These are phyloP conservation scores for Stylonectria norvegica DNA, from an alignment of 2,329 filamentous ascomycete genomes.

Conservation along the genomic window DNA sequence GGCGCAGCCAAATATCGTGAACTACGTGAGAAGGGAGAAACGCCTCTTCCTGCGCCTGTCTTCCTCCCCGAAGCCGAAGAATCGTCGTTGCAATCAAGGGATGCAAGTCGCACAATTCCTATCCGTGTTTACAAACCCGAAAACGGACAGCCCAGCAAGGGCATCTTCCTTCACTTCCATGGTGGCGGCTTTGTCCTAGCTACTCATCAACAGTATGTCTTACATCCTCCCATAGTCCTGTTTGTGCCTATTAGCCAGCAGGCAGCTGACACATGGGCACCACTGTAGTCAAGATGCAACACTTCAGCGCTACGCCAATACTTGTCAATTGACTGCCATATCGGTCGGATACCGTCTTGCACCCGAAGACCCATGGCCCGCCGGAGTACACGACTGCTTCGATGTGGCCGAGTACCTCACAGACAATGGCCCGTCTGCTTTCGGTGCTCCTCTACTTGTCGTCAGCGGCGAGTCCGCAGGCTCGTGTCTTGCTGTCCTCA, in stretches of 20 bases:
- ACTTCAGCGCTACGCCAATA: slow-evolving; percentile 7
- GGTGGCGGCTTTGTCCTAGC: background rate
- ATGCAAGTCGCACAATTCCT: background rate
- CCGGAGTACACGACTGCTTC: slow-evolving; percentile 52
- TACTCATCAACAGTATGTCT: background rate
- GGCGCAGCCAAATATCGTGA: slow-evolving; percentile 52
- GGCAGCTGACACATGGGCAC: background rate
- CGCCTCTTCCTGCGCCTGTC: slow-evolving; percentile 44
- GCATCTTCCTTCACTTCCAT: background rate
- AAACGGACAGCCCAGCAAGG: background rate
- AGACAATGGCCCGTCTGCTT: slow-evolving; percentile 23
- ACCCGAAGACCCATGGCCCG: slow-evolving; percentile 56
- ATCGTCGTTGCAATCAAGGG: slow-evolving; percentile 49
- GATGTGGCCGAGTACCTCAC: slow-evolving; percentile 54
- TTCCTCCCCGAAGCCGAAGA: too few species aligned
- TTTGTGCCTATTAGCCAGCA: background rate
- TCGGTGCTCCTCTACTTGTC: slow-evolving; percentile 4
- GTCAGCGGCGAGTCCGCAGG: slow-evolving; percentile 9
- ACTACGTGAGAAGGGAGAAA: slow-evolving; percentile 52
- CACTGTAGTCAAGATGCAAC: background rate
- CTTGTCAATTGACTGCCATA: slow-evolving; percentile 31
- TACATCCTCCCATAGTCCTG: background rate
- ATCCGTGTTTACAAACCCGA: background rate
- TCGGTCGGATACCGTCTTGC: slow-evolving; percentile 58
- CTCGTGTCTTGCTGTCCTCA: background rate